A percentile compares a stretch with the other conserved stretches of the same genome.
Evolutionary conservation across 371 early-diverging fungal species (phyloP).

Genomic region (Actinomortierella ambigua): DNA sequence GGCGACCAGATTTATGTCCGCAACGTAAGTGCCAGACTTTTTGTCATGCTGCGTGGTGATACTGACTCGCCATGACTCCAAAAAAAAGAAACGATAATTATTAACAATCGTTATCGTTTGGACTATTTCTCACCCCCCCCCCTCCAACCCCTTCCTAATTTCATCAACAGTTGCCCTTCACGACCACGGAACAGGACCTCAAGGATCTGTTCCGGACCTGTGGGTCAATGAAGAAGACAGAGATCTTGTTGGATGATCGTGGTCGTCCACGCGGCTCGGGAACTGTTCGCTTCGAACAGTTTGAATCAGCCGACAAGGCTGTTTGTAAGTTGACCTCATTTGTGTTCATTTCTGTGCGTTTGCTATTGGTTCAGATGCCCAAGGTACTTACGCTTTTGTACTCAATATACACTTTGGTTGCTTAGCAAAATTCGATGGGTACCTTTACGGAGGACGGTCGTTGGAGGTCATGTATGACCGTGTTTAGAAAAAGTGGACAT

Average conservation of each 20-base stretch:
- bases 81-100: background rate
- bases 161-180: conserved; percentile 64
- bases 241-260: conserved; percentile 50
- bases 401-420: background rate
- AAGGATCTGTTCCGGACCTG: conserved; percentile 70
- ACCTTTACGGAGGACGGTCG: conserved; percentile 61
- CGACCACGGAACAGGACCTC: conserved; percentile 69
- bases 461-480: conserved; percentile 52
- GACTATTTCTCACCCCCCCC: no score
- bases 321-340: conserved; percentile 50
- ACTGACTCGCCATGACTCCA: background rate
- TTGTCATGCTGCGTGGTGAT: background rate
- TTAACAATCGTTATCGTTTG: no score
- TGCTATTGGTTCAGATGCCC: background rate
- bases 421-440: conserved; percentile 61
- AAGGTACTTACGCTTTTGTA: background rate
- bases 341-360: background rate
- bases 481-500: background rate
- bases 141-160: no score
- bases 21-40: conserved; percentile 49
- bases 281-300: conserved; percentile 64
- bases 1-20: conserved; percentile 60
- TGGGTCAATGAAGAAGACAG: conserved; percentile 57
- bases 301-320: conserved; percentile 60
- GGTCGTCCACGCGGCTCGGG: conserved; percentile 70